These are phyloP conservation scores for Gastrolobium villosum DNA, from an alignment of 306 rosid species.

Conservation along the genomic window DNA sequence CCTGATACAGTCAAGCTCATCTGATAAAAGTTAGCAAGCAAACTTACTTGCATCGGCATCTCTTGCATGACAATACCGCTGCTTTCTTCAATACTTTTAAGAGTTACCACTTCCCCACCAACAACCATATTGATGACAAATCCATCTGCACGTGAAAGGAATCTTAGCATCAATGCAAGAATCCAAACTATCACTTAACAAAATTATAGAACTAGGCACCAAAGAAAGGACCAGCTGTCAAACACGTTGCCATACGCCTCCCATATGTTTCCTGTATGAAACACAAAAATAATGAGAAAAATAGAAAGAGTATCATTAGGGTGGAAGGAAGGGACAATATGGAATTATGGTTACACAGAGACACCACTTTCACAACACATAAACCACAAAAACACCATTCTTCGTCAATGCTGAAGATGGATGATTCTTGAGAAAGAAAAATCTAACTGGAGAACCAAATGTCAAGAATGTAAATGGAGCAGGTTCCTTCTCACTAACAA, in stretches of 20 bases:
- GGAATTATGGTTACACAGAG: neutral
- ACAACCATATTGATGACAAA: slow-evolving; percentile 93
- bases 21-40: slow-evolving; percentile 12
- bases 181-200: slow-evolving; percentile 40
- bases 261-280: slow-evolving; percentile 77
- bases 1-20: neutral
- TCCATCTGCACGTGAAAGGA: slow-evolving; percentile 75
- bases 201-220: slow-evolving; percentile 38
- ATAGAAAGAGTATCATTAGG: slow-evolving; percentile 10
- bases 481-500: slow-evolving; percentile 6
- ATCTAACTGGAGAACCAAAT: slow-evolving; percentile 31
- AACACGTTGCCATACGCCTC: slow-evolving; percentile 83
- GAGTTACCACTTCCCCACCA: slow-evolving; percentile 90
- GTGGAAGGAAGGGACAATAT: slow-evolving; percentile 1
- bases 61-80: slow-evolving; percentile 80
- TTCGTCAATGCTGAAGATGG: neutral
- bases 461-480: neutral
- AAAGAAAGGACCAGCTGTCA: slow-evolving; percentile 80
- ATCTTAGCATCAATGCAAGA: slow-evolving; percentile 45
- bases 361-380: slow-evolving; percentile 32
- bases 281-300: slow-evolving; percentile 42
- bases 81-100: slow-evolving; percentile 85
- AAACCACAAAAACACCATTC: slow-evolving; percentile 30
- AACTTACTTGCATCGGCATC: slow-evolving; percentile 93
- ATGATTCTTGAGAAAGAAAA: slow-evolving; percentile 24